Evolutionary conservation across 2,329 filamentous ascomycete genomes (phyloP), one percentile per base, ranked within the genome.

Genomic region (Fusarium burgessii): DNA sequence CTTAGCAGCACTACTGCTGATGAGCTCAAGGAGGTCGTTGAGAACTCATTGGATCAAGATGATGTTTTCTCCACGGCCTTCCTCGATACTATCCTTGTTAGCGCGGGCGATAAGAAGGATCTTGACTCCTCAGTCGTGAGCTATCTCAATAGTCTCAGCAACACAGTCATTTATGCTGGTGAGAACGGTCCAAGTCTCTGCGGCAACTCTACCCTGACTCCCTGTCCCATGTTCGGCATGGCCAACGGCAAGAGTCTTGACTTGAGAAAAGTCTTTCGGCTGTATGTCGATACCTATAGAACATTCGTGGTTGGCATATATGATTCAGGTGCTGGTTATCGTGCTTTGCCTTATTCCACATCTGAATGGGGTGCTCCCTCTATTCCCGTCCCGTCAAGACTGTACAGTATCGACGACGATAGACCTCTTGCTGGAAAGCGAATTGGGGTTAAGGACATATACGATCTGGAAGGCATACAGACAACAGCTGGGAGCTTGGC

Each of bases 401-500:
- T 50, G 1, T 50, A 50, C 9, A 36, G 32, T 5, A 15, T 50
- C 4, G 32, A 15, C n/a, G 47, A 50, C n/a, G 32, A n/a, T 6
- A 50, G 47, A 36, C 20, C 47, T 36, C 47, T 50, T 11, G 20
- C 47, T 36, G 32, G 47, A 8, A 50, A 25, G 20, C 32, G 47
- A 1, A 25, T 50, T 25, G 32, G 20, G 0, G 32, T 36, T 1
- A 50, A 50, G 2, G 47, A 50, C 0, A 25, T 50, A 2, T 50
- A 50, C 3, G 32, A 50, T 25, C 20, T 50, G 0, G 20, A 50
- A 3, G 47, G 20, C 17, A 50, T 50, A 36, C 20, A 36, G 6
- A 50, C 20, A 3, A 50, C 32, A 0, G 47, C 20, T 15, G 17
- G 47, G 1, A 50, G 47, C 12, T 14, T 50, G 11, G 47, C 47